Evolutionary conservation across 306 rosid genomes (phyloP).

Genomic region (Carpinus fangiana): DNA sequence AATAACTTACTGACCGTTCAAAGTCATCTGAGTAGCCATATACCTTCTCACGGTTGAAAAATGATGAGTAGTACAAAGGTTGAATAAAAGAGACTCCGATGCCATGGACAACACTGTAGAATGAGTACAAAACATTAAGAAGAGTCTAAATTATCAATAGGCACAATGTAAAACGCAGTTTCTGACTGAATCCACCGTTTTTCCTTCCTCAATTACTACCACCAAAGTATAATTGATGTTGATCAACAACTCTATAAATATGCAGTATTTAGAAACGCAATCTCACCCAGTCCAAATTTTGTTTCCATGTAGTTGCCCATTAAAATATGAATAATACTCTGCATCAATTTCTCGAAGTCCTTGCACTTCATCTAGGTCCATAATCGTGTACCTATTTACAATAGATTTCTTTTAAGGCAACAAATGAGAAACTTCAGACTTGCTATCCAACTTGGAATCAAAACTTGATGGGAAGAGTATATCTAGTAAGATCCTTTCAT

Average conservation of each 20-base stretch:
- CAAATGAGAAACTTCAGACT: slow-evolving; percentile 23
- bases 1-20: slow-evolving; percentile 61
- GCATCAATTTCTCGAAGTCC: slow-evolving; percentile 59
- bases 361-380: slow-evolving; percentile 71
- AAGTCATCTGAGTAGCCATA: slow-evolving; percentile 90
- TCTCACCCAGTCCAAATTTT: slow-evolving; percentile 86
- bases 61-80: slow-evolving; percentile 61
- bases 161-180: slow-evolving; percentile 16
- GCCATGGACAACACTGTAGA: slow-evolving; percentile 71
- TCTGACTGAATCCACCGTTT: slow-evolving; percentile 18
- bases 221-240: slow-evolving; percentile 14
- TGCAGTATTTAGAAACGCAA: slow-evolving; percentile 13
- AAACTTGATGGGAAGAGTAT: neutral
- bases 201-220: neutral
- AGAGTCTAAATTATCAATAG: slow-evolving; percentile 17
- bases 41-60: slow-evolving; percentile 76
- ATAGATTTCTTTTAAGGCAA: slow-evolving; percentile 30
- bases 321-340: slow-evolving; percentile 70
- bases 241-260: slow-evolving; percentile 4
- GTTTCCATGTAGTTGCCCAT: slow-evolving; percentile 82
- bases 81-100: slow-evolving; percentile 87
- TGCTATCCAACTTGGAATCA: slow-evolving; percentile 5
- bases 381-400: slow-evolving; percentile 51
- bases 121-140: slow-evolving; percentile 29
- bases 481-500: neutral